Base-by-base conservation (phyloP, 805 yeast species). In the Saccharomyces mikatae region DNA sequence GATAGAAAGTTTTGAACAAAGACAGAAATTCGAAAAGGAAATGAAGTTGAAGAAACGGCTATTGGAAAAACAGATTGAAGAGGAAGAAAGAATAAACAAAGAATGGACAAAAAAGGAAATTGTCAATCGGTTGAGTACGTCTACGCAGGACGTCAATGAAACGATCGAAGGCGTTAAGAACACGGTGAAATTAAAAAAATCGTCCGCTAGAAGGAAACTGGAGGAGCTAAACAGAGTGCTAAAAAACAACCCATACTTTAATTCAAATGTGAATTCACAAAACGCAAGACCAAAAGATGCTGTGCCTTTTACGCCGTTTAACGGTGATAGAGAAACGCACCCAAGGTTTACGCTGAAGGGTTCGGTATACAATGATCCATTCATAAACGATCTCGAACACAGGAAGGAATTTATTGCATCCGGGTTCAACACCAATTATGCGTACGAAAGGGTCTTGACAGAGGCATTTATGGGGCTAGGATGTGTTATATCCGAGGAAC, bases 401-500 rank as follows among this genome's bases (percentile, higher is more conserved):
- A 84, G 83, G 67, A 79, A 80, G 41, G 88, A 84, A 58, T 89
- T 79, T 63, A 76, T 79, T 60, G 98, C 96, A 3, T 84, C 94
- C 13, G 99, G 99, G 1, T 90, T 90, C 78, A 79, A 83, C 56
- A 75, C 87, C 29, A 80, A 81, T 50, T 74, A 72, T 31, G 90
- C 87, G 21, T 88, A 85, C 65, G 82, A 83, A 60, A 80, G 92
- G 60, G 84, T 92, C 4, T 73, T 94, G 52, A 86, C 87, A 55
- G 94, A 87, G 60, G 97, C 98, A 5, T 92, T 91, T 62, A 81
- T 84, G 73, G 97, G 98, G 0, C 74, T 94, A 56, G 91, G 89
- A 14, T 90, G 97, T 68, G 78, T 85, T 55, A 79, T 94, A 28
- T 85, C 82, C 44, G 76, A 73, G 46, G 91, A 86, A 59, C 76